phyloP scores from a whole-genome alignment of 768 basidiomycete genomes.

The Epithele typhae region DNA sequence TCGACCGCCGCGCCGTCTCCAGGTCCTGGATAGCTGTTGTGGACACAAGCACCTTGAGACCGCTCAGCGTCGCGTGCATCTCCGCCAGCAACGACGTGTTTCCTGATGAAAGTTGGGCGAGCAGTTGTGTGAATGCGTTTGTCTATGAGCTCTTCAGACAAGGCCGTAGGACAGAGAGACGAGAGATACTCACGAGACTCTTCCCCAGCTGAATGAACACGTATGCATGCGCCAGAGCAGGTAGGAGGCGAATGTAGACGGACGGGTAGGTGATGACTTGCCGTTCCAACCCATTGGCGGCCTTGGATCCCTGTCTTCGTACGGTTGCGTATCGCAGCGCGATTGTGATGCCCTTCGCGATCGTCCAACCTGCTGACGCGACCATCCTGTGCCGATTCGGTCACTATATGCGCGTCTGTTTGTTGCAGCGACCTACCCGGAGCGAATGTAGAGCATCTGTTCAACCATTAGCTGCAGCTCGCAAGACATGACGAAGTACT shows the following conservation, averaged over 20 bases:
- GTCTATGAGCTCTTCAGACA: slow-evolving; percentile 34
- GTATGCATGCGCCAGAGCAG: slow-evolving; percentile 63
- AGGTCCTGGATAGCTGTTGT: slow-evolving; percentile 50
- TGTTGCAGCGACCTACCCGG: slow-evolving; percentile 38
- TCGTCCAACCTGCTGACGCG: slow-evolving; percentile 51
- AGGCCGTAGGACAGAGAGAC: neutral
- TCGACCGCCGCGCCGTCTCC: slow-evolving; percentile 61
- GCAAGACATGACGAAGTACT: slow-evolving; percentile 20
- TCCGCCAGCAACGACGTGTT: slow-evolving; percentile 65
- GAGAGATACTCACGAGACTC: slow-evolving; percentile 40
- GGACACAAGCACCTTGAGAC: slow-evolving; percentile 59
- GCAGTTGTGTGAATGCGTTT: slow-evolving; percentile 46
- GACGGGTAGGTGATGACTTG: slow-evolving; percentile 74
- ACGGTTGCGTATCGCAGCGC: slow-evolving; percentile 71
- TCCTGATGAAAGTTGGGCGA: slow-evolving; percentile 45
- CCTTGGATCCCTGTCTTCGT: slow-evolving; percentile 59
- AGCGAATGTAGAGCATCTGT: slow-evolving; percentile 73
- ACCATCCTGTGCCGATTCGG: slow-evolving; percentile 50
- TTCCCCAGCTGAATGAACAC: slow-evolving; percentile 64
- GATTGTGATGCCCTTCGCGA: slow-evolving; percentile 63
- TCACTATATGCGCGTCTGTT: neutral
- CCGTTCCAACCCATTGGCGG: slow-evolving; percentile 50
- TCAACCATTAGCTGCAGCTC: neutral
- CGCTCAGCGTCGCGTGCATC: slow-evolving; percentile 67
- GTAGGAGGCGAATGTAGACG: slow-evolving; percentile 66